phyloP scores from a whole-genome alignment of 768 basidiomycete genomes.

The Amanita fuliginea region DNA sequence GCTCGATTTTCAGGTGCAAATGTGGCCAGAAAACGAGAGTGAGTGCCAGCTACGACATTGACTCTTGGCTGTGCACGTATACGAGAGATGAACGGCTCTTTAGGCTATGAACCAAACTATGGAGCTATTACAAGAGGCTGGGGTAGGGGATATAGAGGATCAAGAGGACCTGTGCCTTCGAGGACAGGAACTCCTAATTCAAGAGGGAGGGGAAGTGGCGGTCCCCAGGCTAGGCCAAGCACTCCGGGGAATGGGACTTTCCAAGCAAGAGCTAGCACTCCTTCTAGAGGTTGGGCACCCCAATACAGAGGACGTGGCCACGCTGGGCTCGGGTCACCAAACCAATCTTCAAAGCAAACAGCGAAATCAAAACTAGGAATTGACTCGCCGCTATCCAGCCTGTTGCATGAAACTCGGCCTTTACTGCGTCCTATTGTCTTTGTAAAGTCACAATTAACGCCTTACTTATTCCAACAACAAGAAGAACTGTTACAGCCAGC shows the following conservation, averaged over 20 bases:
- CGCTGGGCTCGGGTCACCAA: constrained; percentile 10
- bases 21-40: constrained; percentile 11
- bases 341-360: constrained; percentile 10
- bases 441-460: constrained; percentile 46
- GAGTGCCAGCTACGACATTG: constrained; percentile 8
- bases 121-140: neutral
- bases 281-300: constrained; percentile 12
- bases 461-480: constrained; percentile 40
- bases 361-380: constrained; percentile 18
- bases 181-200: constrained; percentile 6
- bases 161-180: neutral
- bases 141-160: constrained; percentile 2
- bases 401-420: constrained; percentile 49
- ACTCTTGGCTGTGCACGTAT: neutral
- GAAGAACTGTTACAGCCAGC: constrained; percentile 52
- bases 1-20: constrained; percentile 8
- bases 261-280: constrained; percentile 6
- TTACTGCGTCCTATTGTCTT: constrained; percentile 59
- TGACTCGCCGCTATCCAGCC: constrained; percentile 42
- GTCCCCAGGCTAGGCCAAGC: constrained; percentile 8
- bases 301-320: constrained; percentile 10
- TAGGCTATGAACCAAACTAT: neutral
- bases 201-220: neutral
- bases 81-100: neutral
- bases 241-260: neutral